Evolutionary conservation across 2,329 filamentous ascomycete species (phyloP).

Genomic region (Zymoseptoria pseudotritici): DNA sequence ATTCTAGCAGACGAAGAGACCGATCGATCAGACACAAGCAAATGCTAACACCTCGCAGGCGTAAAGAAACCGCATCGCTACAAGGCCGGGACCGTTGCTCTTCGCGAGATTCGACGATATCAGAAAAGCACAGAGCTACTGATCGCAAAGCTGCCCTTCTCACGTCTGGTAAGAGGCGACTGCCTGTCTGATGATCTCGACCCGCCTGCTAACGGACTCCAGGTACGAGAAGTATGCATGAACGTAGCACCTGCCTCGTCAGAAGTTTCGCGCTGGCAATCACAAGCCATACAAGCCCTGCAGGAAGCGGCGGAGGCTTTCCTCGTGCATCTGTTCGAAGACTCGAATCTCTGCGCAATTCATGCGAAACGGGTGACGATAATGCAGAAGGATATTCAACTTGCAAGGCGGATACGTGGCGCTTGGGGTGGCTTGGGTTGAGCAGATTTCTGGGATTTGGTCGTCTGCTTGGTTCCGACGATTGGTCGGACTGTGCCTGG

Average conservation of each 20-base stretch:
- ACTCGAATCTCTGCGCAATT: slow-evolving; percentile 97
- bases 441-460: background rate
- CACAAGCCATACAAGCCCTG: slow-evolving; percentile 90
- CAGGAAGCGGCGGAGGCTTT: slow-evolving; percentile 99
- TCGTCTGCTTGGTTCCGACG: background rate
- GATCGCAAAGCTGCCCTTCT: slow-evolving; percentile 95
- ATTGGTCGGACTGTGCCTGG: background rate
- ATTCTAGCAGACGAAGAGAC: background rate
- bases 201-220: background rate
- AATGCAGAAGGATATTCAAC: slow-evolving; percentile 94
- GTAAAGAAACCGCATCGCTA: slow-evolving; percentile 32
- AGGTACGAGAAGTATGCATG: slow-evolving; percentile 85
- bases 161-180: slow-evolving; percentile 60
- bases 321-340: slow-evolving; percentile 95
- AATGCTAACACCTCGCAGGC: background rate
- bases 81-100: slow-evolving; percentile 72
- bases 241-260: slow-evolving; percentile 70
- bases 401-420: slow-evolving; percentile 88
- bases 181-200: background rate
- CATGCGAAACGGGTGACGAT: slow-evolving; percentile 99
- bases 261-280: slow-evolving; percentile 86
- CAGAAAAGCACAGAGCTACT: slow-evolving; percentile 95
- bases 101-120: slow-evolving; percentile 97
- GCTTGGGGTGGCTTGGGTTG: slow-evolving; percentile 41
- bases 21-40: background rate